These are phyloP conservation scores for Fomitopsis palustris DNA, from an alignment of 1,284 basidiomycete species.

Conservation along the genomic window DNA sequence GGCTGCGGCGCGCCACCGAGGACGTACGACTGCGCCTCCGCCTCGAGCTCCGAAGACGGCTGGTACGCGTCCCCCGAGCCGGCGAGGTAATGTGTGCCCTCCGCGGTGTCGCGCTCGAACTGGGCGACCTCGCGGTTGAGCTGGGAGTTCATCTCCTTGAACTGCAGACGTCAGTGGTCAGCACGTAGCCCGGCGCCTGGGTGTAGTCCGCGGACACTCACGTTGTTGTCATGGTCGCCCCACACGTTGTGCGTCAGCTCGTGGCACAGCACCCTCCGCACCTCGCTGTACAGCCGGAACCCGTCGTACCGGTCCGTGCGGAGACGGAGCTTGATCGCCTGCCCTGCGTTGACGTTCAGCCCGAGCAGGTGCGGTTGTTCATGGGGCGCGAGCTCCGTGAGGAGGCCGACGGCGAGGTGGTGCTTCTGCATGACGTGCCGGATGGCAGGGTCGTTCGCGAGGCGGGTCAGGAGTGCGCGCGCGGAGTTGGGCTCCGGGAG, in stretches of 20 bases:
- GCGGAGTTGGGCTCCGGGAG: constrained; percentile 62
- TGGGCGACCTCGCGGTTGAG: constrained; percentile 70
- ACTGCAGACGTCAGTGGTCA: constrained; percentile 34
- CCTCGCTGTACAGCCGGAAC: constrained; percentile 61
- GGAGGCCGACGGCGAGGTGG: constrained; percentile 57
- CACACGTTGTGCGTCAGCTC: constrained; percentile 75
- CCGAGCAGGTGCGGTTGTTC: constrained; percentile 71
- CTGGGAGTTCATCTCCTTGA: constrained; percentile 73
- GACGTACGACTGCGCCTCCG: constrained; percentile 44
- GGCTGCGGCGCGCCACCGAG: constrained; percentile 40
- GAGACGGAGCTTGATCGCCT: constrained; percentile 61
- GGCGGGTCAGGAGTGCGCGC: constrained; percentile 44
- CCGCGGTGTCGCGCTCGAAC: constrained; percentile 51
- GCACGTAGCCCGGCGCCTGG: background rate
- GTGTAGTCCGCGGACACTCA: constrained; percentile 33
- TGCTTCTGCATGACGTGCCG: constrained; percentile 66
- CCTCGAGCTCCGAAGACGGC: constrained; percentile 51
- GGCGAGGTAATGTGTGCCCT: constrained; percentile 53
- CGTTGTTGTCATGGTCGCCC: constrained; percentile 69
- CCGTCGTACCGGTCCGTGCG: constrained; percentile 72
- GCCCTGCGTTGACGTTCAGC: constrained; percentile 62
- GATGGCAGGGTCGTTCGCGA: constrained; percentile 69
- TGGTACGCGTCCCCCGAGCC: constrained; percentile 42
- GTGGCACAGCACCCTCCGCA: constrained; percentile 69
- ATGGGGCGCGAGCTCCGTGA: constrained; percentile 75